Evolutionary conservation across 1,284 basidiomycete genomes (phyloP).

Genomic region (Papiliotrema flavescens): DNA sequence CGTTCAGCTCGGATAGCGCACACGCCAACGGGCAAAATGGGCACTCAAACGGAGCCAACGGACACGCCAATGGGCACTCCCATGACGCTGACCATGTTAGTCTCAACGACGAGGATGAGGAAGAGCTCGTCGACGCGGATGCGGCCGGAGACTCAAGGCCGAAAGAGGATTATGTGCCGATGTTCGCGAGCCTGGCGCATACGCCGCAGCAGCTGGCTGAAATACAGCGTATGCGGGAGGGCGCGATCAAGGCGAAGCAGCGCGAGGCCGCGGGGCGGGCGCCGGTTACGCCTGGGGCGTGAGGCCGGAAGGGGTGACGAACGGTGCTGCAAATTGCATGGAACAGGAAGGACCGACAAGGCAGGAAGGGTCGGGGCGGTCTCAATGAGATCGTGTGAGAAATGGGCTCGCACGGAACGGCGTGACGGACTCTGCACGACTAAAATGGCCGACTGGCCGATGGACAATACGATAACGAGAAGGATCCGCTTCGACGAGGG

Average conservation of each 20-base stretch:
- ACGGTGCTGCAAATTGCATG: no score
- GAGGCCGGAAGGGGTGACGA: no score
- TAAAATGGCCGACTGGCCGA: no score
- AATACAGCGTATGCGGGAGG: slow-evolving; percentile 31
- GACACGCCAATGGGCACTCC: neutral
- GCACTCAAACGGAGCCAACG: neutral
- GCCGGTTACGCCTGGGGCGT: neutral
- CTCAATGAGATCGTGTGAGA: no score
- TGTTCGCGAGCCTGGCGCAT: slow-evolving; percentile 42
- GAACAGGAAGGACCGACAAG: no score
- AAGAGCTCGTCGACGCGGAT: slow-evolving; percentile 2
- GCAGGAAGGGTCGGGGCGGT: no score
- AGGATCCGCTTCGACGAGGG: no score
- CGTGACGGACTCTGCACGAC: no score
- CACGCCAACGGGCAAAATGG: neutral
- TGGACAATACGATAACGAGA: no score
- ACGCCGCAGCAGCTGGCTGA: slow-evolving; percentile 42
- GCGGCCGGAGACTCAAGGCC: neutral
- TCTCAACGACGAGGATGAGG: neutral
- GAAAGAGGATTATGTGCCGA: slow-evolving; percentile 17
- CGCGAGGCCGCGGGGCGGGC: neutral
- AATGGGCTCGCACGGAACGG: no score
- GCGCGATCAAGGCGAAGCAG: slow-evolving; percentile 11
- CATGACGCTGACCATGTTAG: neutral
- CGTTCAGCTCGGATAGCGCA: neutral